phyloP scores from a whole-genome alignment of 495 filamentous ascomycete genomes.

The Penicillium egyptiacum region DNA sequence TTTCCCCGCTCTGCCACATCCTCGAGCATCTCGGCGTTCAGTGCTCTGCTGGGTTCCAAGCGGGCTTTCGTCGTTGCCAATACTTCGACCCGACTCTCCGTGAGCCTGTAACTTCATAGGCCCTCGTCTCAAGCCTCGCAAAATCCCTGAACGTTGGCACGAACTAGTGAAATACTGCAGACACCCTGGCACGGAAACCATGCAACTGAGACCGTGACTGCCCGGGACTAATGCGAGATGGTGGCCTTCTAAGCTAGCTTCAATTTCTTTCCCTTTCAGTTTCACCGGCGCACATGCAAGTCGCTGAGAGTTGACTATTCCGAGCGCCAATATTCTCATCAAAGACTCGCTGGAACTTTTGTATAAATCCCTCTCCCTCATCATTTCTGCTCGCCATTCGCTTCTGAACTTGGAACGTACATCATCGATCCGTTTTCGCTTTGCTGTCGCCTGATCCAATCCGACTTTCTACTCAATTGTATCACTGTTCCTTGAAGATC shows the following conservation, averaged over 20 bases:
- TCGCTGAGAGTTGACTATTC: slow-evolving; percentile 11
- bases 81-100: slow-evolving; percentile 21
- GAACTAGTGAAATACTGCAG: slow-evolving; percentile 35
- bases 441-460: background rate
- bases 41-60: slow-evolving; percentile 1
- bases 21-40: background rate
- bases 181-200: slow-evolving; percentile 36
- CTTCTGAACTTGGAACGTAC: background rate
- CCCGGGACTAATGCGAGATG: slow-evolving; percentile 35
- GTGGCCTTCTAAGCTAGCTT: slow-evolving; percentile 28
- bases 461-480: background rate
- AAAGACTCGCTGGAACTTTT: background rate
- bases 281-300: slow-evolving; percentile 18
- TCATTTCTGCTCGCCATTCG: background rate
- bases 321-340: slow-evolving; percentile 6
- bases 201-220: slow-evolving; percentile 30
- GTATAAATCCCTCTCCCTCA: slow-evolving; percentile 1
- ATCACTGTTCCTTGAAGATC: background rate
- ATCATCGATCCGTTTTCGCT: background rate
- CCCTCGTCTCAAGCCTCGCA: slow-evolving; percentile 7
- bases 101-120: slow-evolving; percentile 13
- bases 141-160: slow-evolving; percentile 23
- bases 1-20: slow-evolving; percentile 1
- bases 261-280: slow-evolving; percentile 21
- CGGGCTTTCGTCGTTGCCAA: background rate